Conservation (phyloP, 257 asterid species). For the Verbena officinalis region DNA sequence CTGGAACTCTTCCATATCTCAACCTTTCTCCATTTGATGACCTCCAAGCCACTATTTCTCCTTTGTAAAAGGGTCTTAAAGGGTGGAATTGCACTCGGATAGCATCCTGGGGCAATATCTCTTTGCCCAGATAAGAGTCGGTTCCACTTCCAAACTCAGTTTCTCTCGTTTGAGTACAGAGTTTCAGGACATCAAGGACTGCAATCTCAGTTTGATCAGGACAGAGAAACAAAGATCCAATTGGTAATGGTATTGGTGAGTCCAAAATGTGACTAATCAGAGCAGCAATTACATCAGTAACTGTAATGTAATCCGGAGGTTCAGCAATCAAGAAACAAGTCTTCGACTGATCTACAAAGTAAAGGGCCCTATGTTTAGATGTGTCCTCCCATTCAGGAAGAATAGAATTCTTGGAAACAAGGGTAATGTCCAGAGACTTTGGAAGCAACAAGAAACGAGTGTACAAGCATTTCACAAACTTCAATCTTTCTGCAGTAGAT, state of each 20-base stretch:
- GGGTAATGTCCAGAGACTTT: conserved; percentile 66
- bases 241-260: conserved; percentile 71
- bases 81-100: conserved; percentile 86
- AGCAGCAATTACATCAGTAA: conserved; percentile 69
- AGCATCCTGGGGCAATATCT: conserved; percentile 90
- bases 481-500: conserved; percentile 64
- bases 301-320: conserved; percentile 73
- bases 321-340: conserved; percentile 67
- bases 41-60: conserved; percentile 97
- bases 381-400: conserved; percentile 82
- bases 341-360: conserved; percentile 65
- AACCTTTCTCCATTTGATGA: conserved; percentile 77
- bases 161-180: conserved; percentile 55
- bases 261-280: conserved; percentile 75
- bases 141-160: conserved; percentile 48
- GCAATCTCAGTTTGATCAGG: conserved; percentile 70
- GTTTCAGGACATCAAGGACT: conserved; percentile 66
- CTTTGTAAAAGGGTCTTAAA: conserved; percentile 87
- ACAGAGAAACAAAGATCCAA: conserved; percentile 77
- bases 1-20: conserved; percentile 87
- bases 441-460: conserved; percentile 80
- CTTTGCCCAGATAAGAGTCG: conserved; percentile 65
- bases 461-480: conserved; percentile 66
- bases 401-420: conserved; percentile 47
- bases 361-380: conserved; percentile 63